phyloP scores from a whole-genome alignment of 306 rosid genomes.

The Datisca glomerata region DNA sequence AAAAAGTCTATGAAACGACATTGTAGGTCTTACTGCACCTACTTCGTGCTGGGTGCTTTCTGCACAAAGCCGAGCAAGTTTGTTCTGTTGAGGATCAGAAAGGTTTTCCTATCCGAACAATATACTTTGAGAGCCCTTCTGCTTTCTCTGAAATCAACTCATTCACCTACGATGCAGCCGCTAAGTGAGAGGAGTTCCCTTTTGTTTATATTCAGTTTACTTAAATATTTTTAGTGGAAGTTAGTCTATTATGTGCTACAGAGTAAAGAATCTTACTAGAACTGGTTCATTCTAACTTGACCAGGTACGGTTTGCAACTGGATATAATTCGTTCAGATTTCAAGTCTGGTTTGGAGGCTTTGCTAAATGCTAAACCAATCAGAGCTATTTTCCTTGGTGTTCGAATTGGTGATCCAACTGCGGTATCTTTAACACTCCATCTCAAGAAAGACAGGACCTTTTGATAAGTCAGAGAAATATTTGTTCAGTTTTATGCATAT shows the following conservation, averaged over 20 bases:
- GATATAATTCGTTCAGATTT: conserved; percentile 65
- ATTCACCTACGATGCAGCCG: conserved; percentile 57
- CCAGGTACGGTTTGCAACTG: conserved; percentile 73
- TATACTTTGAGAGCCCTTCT: conserved; percentile 62
- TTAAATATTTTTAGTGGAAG: no score
- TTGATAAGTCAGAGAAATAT: neutral
- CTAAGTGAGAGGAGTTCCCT: conserved; percentile 60
- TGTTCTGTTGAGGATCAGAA: conserved; percentile 24
- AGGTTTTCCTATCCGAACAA: conserved; percentile 61
- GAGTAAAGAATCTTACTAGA: no score
- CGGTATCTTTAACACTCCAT: conserved; percentile 58
- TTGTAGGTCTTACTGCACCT: conserved; percentile 75
- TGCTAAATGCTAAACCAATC: conserved; percentile 61
- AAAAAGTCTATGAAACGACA: neutral
- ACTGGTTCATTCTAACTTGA: conserved; percentile 5
- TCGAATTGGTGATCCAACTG: conserved; percentile 88
- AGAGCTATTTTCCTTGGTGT: conserved; percentile 88
- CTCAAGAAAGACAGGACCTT: no score
- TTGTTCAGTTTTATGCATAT: neutral
- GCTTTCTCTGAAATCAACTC: conserved; percentile 75
- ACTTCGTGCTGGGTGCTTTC: conserved; percentile 77
- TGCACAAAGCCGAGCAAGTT: conserved; percentile 46
- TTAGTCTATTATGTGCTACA: no score
- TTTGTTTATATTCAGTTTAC: no score
- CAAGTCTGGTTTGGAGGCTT: conserved; percentile 80